A percentile compares a stretch with the other conserved stretches of the same genome.
Evolutionary conservation across 1,284 basidiomycete species (phyloP).

Genomic region (Rhizopogon parksii): DNA sequence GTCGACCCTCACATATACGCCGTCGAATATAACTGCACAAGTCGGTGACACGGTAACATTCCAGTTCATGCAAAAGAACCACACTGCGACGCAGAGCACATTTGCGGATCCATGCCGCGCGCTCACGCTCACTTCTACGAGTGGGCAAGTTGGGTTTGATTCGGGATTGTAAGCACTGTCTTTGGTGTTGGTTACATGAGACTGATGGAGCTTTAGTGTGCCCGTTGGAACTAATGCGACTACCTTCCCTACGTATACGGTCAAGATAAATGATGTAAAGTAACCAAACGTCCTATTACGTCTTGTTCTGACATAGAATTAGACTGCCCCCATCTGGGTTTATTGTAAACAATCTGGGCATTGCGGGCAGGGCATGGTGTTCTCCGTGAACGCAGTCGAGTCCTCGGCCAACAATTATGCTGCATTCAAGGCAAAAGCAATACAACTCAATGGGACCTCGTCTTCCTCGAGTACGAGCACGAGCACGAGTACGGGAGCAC

Average conservation of each 20-base stretch:
- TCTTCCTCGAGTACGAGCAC: constrained; percentile 6
- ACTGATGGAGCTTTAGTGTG: constrained; percentile 31
- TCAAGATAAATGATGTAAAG: constrained; percentile 50
- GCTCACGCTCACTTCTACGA: constrained; percentile 41
- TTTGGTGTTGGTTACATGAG: not conserved
- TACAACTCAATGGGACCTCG: constrained; percentile 34
- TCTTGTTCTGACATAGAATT: constrained; percentile 5
- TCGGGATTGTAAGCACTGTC: constrained; percentile 46
- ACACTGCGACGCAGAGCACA: constrained; percentile 49
- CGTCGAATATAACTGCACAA: constrained; percentile 49
- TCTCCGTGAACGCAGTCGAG: constrained; percentile 53
- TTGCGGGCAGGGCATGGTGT: constrained; percentile 61
- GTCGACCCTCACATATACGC: constrained; percentile 41
- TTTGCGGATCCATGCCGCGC: constrained; percentile 50
- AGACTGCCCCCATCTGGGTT: constrained; percentile 39
- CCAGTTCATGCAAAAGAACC: constrained; percentile 47
- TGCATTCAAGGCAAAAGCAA: constrained; percentile 47
- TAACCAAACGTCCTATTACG: constrained; percentile 3
- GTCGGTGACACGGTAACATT: constrained; percentile 58
- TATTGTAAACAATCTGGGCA: constrained; percentile 43
- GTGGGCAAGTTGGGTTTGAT: constrained; percentile 49
- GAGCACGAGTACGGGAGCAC: not conserved
- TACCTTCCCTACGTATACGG: constrained; percentile 45
- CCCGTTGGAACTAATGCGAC: constrained; percentile 40
- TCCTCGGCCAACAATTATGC: constrained; percentile 47